Base-by-base conservation (phyloP, 257 asterid species). In the Solanum clarkiae region DNA sequence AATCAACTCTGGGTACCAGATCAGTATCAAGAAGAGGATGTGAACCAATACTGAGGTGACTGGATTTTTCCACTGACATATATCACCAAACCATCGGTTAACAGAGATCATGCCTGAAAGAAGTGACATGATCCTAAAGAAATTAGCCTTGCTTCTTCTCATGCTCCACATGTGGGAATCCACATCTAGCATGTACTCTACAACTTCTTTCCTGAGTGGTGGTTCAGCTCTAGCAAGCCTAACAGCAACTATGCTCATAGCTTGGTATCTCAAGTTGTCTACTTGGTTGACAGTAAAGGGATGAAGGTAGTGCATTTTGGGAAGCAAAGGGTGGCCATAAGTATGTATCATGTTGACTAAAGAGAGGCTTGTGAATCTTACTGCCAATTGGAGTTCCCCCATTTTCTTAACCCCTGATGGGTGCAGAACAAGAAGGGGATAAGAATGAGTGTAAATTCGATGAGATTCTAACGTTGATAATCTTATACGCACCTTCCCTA, bases 151-250 rank as follows among this genome's bases (percentile, higher is more conserved):
- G 90, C 98, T 94, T 85, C 96, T 80, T 82, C 98, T 88, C 97
- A 94, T 92, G 62, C 97, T 93, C 96, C 97, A 94, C 93, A 93
- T 90, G 88, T 93, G 97, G 15, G 94, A 94, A 24, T 91, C 94
- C 8, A 91, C 95, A 74, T 93, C 98, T 20, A 94, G 70, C 98
- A 93, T 93, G 88, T 88, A 93, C 85, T 94, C 95, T 40, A 94
- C 95, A 53, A 92, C 94, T 45, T 94, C 98, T 81, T 91, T 94
- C 70, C 97, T 86, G 24, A 94, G 89, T 1, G 98, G 97, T 15
- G 97, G 98, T 79, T 94, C 98, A 3, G 97, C 95, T 29, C 97
- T 84, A 70, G 88, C 90, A 8, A 94, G 96, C 86, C 98, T 84
- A 32, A 87, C 55, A 0, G 97, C 92, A 2, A 94, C 98, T 0